phyloP scores from a whole-genome alignment of 2,329 filamentous ascomycete species.

The Dactylonectria macrodidyma region DNA sequence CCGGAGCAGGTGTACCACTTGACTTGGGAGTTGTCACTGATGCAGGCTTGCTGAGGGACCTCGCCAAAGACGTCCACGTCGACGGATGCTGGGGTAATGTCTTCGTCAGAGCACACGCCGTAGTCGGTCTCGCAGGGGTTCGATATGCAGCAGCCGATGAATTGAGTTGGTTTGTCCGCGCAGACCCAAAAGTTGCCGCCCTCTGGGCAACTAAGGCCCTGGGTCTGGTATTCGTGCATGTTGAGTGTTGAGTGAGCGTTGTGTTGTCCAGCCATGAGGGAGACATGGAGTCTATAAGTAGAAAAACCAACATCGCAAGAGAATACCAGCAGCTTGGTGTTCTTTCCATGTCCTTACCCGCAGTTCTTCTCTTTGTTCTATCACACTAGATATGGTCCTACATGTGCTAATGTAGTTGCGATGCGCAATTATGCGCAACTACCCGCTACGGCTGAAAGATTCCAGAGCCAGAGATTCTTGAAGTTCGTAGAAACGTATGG shows the following conservation, averaged over 20 bases:
- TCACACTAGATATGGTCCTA: not conserved
- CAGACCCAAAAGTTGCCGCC: conserved; percentile 57
- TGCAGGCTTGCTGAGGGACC: conserved; percentile 53
- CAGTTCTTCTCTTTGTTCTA: not conserved
- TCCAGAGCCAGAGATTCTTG: not conserved
- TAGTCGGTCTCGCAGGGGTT: conserved; percentile 50
- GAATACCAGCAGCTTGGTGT: not conserved
- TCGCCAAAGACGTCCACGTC: conserved; percentile 39
- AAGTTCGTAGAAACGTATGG: not conserved
- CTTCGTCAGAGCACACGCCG: conserved; percentile 37
- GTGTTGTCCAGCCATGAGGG: not conserved
- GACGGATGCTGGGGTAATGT: conserved; percentile 50
- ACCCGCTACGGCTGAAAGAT: not conserved
- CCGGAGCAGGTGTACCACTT: conserved; percentile 55
- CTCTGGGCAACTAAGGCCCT: conserved; percentile 51
- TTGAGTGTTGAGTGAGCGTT: not conserved
- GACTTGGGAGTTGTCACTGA: conserved; percentile 32
- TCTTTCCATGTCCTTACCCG: not conserved
- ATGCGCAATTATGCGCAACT: not conserved
- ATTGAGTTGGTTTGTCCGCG: conserved; percentile 47
- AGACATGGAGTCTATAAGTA: not conserved
- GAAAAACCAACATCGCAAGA: not conserved
- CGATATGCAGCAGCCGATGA: conserved; percentile 58
- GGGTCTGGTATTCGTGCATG: conserved; percentile 27
- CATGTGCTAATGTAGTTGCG: not conserved